Conservation (phyloP, 2,329 filamentous ascomycete species). For the Calycina herbarum region DNA sequence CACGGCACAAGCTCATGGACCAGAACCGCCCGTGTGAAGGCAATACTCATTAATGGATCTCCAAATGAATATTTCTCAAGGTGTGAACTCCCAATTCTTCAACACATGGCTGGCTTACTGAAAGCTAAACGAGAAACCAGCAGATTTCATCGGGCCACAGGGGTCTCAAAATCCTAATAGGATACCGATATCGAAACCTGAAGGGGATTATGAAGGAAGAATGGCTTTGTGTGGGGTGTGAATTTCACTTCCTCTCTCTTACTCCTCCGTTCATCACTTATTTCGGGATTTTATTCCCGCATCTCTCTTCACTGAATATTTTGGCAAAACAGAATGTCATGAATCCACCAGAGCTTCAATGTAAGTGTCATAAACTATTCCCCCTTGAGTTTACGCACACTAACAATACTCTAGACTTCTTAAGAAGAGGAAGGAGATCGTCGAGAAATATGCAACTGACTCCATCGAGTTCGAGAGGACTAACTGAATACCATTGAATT, state of each 20-base stretch:
- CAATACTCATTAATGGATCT: not conserved
- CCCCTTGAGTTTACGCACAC: not conserved
- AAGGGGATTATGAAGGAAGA: slow-evolving; percentile 14
- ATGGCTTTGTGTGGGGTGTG: slow-evolving; percentile 18
- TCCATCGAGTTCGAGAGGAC: not conserved
- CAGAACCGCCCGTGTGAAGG: not conserved
- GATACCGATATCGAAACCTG: slow-evolving; percentile 9
- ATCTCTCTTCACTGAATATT: too few species aligned
- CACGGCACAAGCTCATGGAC: not conserved
- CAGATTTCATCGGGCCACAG: not conserved
- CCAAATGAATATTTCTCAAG: not conserved
- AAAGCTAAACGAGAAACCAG: not conserved
- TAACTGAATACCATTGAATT: not conserved
- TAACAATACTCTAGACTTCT: not conserved
- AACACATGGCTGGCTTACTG: not conserved
- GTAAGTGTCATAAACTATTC: not conserved
- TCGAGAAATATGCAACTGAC: not conserved
- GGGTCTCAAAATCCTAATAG: not conserved
- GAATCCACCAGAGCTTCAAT: not conserved
- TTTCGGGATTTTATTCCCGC: too few species aligned
- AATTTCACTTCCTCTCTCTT: not conserved
- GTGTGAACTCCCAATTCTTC: not conserved
- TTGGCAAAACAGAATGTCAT: not conserved
- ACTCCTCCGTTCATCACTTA: too few species aligned
- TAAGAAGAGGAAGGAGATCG: not conserved